Percentiles rank a stretch among this genome's conserved stretches.
phyloP scores from a whole-genome alignment of 129 eudicot genomes.

The Solidago caesia region DNA sequence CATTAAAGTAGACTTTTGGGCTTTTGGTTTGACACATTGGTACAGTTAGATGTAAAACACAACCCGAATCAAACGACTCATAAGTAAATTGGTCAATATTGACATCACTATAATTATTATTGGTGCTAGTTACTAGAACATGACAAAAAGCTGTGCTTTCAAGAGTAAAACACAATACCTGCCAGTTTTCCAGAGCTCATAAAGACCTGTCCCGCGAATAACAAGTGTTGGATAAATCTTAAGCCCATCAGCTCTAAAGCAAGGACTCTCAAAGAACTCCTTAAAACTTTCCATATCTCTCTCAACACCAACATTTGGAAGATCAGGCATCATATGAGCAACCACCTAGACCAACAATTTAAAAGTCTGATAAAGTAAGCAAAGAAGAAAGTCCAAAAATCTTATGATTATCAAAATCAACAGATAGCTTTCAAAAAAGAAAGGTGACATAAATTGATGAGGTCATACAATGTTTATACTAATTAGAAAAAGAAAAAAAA shows the following conservation, averaged over 20 bases:
- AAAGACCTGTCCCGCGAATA: slow-evolving; percentile 97
- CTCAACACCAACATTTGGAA: slow-evolving; percentile 97
- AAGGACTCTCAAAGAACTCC: slow-evolving; percentile 94
- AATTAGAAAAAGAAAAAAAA: neutral
- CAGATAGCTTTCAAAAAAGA: neutral
- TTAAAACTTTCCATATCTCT: slow-evolving; percentile 97
- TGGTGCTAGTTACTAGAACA: neutral
- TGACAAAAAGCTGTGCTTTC: neutral
- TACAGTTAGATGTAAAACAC: neutral
- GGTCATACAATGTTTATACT: neutral
- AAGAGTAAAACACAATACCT: slow-evolving; percentile 40
- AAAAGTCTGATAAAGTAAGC: slow-evolving; percentile 3
- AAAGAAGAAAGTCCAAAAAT: neutral
- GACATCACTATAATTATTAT: neutral
- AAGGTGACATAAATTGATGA: neutral
- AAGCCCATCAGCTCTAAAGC: slow-evolving; percentile 92
- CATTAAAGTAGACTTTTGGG: neutral
- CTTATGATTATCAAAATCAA: slow-evolving; percentile 8
- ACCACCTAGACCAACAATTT: slow-evolving; percentile 58
- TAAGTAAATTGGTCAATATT: neutral
- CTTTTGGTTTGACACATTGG: neutral
- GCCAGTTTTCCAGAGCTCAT: slow-evolving; percentile 99
- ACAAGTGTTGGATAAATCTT: slow-evolving; percentile 97
- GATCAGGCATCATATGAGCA: slow-evolving; percentile 99
- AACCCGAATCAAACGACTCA: neutral